Conservation (phyloP, 2,329 filamentous ascomycete species). For the Ceratocystis eucalypticola region DNA sequence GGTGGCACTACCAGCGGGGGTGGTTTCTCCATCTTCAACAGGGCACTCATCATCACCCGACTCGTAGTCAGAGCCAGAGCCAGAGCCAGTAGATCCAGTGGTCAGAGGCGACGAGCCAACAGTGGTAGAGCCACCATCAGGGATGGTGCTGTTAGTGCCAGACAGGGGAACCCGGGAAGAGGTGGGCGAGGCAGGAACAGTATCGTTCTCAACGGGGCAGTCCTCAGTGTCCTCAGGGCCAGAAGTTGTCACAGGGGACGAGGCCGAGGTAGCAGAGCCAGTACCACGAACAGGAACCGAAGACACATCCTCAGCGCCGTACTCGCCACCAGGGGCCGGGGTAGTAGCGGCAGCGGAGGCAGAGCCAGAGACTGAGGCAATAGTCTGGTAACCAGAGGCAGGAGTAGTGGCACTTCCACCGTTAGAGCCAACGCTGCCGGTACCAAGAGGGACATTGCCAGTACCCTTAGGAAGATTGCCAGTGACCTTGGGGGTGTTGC, state of each 20-base stretch:
- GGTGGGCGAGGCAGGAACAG: background rate
- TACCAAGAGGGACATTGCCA: background rate
- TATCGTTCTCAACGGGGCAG: constrained; percentile 13
- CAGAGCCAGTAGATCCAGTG: background rate
- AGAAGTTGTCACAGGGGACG: constrained; percentile 3
- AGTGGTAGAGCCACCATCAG: background rate
- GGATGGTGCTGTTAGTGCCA: background rate
- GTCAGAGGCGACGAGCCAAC: background rate
- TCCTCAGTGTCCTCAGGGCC: background rate
- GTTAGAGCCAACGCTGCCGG: background rate
- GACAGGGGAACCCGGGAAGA: background rate
- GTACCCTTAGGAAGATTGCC: background rate
- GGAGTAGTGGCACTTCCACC: background rate
- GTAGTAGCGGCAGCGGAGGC: background rate
- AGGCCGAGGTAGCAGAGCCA: constrained; percentile 5
- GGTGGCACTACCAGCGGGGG: background rate
- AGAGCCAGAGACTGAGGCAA: background rate
- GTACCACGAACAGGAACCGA: background rate
- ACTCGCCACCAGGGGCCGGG: background rate
- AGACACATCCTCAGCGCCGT: background rate
- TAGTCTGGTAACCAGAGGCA: background rate
- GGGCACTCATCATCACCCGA: constrained; percentile 12
- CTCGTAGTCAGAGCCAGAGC: background rate
- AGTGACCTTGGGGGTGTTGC: background rate
- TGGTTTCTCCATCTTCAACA: background rate